phyloP scores from a whole-genome alignment of 164 flowering plant species.

The Umbilicus rupestris region DNA sequence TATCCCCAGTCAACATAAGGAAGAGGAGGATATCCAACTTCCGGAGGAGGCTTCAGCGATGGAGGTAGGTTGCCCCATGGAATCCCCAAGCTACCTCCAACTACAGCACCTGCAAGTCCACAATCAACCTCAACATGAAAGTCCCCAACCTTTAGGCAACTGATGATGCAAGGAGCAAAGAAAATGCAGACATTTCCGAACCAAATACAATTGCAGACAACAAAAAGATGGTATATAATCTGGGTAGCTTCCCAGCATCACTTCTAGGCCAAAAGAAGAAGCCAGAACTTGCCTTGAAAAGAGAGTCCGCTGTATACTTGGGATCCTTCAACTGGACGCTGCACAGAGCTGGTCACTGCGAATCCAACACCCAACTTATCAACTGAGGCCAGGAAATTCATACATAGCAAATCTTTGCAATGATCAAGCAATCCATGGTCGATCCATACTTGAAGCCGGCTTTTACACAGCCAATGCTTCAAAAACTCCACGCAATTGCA shows the following conservation, averaged over 20 bases:
- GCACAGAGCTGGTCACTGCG: background rate
- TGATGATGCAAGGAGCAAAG: slow-evolving; percentile 2
- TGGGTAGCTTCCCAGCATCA: background rate
- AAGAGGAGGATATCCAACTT: slow-evolving; percentile 70
- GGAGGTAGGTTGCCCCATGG: slow-evolving; percentile 78
- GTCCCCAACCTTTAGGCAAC: background rate
- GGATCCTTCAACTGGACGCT: slow-evolving; percentile 10
- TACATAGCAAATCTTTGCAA: background rate
- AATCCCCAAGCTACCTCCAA: slow-evolving; percentile 32
- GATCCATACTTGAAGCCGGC: too few relatives aligned
- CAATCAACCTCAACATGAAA: background rate
- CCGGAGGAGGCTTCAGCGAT: slow-evolving; percentile 81
- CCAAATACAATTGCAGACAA: background rate
- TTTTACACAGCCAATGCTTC: too few relatives aligned
- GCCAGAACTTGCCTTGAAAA: slow-evolving; percentile 29
- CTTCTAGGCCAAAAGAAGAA: background rate
- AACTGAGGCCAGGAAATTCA: background rate
- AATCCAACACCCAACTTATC: background rate
- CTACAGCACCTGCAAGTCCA: slow-evolving; percentile 27
- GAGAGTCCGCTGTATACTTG: slow-evolving; percentile 26
- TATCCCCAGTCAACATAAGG: slow-evolving; percentile 90
- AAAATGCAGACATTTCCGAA: background rate
- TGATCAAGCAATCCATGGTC: background rate
- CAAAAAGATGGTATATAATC: background rate
- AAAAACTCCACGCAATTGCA: too few relatives aligned